Percentiles rank a stretch among this genome's conserved stretches.
Conservation (phyloP, 192 early-diverging fungal genomes). For the Coemansia sp. region DNA sequence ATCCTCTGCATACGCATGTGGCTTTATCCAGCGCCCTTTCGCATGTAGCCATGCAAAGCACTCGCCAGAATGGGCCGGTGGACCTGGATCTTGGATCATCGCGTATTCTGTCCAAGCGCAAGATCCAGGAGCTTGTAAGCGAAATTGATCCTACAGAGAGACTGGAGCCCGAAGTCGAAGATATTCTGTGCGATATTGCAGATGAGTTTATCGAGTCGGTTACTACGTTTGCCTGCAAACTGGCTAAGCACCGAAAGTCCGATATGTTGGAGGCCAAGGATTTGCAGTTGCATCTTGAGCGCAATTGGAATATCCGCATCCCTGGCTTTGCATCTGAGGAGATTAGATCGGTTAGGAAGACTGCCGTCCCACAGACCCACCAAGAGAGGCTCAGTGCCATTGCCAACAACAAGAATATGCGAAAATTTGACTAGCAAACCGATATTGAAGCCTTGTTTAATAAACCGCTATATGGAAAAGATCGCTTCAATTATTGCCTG, state of each 20-base stretch:
- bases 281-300: conserved; percentile 82
- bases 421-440: conserved; percentile 27
- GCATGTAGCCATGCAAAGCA: conserved; percentile 50
- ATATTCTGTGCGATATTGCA: conserved; percentile 79
- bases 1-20: conserved; percentile 33
- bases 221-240: conserved; percentile 73
- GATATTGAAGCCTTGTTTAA: background rate
- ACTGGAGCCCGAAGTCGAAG: conserved; percentile 80
- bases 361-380: conserved; percentile 61
- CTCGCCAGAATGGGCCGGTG: conserved; percentile 37
- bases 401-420: conserved; percentile 41
- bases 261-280: conserved; percentile 80
- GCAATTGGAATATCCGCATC: conserved; percentile 88
- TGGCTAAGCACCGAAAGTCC: conserved; percentile 81
- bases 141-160: conserved; percentile 78
- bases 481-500: too few relatives aligned
- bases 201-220: conserved; percentile 88
- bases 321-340: conserved; percentile 84
- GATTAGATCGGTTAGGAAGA: conserved; percentile 71
- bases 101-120: conserved; percentile 68
- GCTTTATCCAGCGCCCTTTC: conserved; percentile 43
- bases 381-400: conserved; percentile 66
- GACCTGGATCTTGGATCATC: conserved; percentile 34
- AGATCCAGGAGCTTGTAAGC: conserved; percentile 81
- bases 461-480: background rate